phyloP scores from a whole-genome alignment of 2,329 filamentous ascomycete species.

The Calonectria pseudoturangicola region DNA sequence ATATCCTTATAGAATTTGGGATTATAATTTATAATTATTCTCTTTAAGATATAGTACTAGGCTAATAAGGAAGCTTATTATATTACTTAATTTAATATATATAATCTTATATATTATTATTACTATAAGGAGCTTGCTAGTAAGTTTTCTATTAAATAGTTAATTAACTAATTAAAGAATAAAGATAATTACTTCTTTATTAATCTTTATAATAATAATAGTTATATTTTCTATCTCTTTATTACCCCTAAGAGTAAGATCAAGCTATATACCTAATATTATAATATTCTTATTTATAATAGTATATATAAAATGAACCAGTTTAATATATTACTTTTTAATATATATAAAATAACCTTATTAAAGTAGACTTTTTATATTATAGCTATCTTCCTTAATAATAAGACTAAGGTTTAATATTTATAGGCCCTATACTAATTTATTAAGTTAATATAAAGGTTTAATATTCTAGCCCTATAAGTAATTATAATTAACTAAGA shows the following conservation, averaged over 20 bases:
- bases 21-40: too few relatives aligned
- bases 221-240: not conserved
- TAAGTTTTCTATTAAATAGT: too few relatives aligned
- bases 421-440: not conserved
- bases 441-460: not conserved
- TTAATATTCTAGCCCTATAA: not conserved
- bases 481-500: not conserved
- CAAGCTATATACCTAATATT: not conserved
- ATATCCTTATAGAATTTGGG: too few relatives aligned
- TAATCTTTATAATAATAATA: too few relatives aligned
- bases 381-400: not conserved
- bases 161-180: too few relatives aligned
- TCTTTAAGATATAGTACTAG: too few relatives aligned
- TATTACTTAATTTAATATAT: too few relatives aligned
- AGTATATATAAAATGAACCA: slow-evolving; percentile 9
- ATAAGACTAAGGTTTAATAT: not conserved
- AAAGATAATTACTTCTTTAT: too few relatives aligned
- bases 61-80: too few relatives aligned
- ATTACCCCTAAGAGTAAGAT: not conserved
- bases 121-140: too few relatives aligned
- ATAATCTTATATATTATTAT: too few relatives aligned
- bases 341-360: slow-evolving; percentile 2
- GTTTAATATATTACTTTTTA: slow-evolving; percentile 18
- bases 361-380: slow-evolving; percentile 4
- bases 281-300: not conserved